These are phyloP conservation scores for Pleurotus citrinopileatus DNA, from an alignment of 768 basidiomycete species.

Conservation along the genomic window DNA sequence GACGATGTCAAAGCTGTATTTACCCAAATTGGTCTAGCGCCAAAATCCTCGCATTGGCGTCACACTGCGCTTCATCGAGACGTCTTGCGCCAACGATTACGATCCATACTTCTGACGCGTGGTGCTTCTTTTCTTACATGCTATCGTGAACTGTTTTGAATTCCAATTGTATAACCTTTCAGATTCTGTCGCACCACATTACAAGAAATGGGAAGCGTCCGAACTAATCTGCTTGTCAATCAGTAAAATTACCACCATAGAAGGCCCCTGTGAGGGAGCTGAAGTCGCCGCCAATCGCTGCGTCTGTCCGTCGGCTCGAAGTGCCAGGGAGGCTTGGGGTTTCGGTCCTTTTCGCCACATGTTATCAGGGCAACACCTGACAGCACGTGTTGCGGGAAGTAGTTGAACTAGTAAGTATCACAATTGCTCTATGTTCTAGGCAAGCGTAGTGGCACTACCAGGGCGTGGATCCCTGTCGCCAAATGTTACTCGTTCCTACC, in stretches of 20 bases:
- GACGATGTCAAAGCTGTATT: neutral
- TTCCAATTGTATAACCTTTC: neutral
- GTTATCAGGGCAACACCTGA: neutral
- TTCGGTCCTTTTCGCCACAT: neutral
- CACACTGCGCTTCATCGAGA: neutral
- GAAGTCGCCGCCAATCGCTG: constrained; percentile 1
- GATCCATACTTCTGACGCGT: neutral
- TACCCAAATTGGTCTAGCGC: constrained; percentile 6
- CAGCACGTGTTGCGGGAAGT: neutral
- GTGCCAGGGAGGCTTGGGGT: neutral
- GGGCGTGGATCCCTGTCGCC: too few relatives aligned
- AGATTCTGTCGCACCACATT: too few relatives aligned
- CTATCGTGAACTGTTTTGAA: neutral
- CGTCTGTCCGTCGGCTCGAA: neutral
- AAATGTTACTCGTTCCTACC: too few relatives aligned
- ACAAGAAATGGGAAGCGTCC: too few relatives aligned
- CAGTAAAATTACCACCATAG: neutral
- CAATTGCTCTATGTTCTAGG: neutral
- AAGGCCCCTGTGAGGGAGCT: neutral
- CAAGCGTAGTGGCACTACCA: neutral
- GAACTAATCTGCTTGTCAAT: neutral
- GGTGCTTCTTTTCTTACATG: neutral
- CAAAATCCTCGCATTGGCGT: constrained; percentile 2
- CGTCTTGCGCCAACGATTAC: neutral
- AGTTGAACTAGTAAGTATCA: neutral